These are phyloP conservation scores for Rhizoctonia solani DNA, from an alignment of 1,284 basidiomycete genomes.

Conservation along the genomic window DNA sequence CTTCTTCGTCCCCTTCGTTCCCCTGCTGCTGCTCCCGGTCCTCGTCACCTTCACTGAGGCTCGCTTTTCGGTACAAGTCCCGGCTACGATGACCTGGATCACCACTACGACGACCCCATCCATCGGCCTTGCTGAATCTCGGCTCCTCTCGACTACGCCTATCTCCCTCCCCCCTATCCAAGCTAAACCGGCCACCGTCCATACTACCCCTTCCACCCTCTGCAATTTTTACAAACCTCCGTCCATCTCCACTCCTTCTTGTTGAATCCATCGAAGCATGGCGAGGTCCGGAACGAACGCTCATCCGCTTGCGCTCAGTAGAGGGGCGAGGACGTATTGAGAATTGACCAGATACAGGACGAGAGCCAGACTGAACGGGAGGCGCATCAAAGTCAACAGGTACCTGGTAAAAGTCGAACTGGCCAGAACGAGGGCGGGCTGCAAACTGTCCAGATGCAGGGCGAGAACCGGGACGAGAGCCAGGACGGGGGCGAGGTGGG, in stretches of 20 bases:
- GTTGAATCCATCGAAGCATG: slow-evolving; percentile 22
- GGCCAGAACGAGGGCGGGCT: background rate
- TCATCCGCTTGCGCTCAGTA: slow-evolving; percentile 7
- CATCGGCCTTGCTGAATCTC: background rate
- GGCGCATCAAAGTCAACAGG: too few species aligned
- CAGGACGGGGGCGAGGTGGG: too few species aligned
- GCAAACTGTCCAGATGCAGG: background rate
- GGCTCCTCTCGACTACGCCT: slow-evolving; percentile 13
- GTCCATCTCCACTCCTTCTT: background rate
- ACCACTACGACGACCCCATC: background rate
- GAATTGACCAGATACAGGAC: background rate
- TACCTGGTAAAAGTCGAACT: background rate
- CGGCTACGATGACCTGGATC: background rate
- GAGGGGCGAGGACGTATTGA: background rate
- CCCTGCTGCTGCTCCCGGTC: background rate
- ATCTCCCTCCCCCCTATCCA: background rate
- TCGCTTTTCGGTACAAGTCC: slow-evolving; percentile 5
- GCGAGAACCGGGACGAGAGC: too few species aligned
- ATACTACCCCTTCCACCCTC: background rate
- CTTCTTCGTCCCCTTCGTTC: background rate
- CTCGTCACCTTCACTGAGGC: slow-evolving; percentile 30
- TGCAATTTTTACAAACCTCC: background rate
- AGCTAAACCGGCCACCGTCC: too few species aligned
- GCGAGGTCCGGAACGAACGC: slow-evolving; percentile 5
- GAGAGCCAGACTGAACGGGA: background rate